phyloP scores from a whole-genome alignment of 768 basidiomycete genomes.

The Suillus hirtellus region DNA sequence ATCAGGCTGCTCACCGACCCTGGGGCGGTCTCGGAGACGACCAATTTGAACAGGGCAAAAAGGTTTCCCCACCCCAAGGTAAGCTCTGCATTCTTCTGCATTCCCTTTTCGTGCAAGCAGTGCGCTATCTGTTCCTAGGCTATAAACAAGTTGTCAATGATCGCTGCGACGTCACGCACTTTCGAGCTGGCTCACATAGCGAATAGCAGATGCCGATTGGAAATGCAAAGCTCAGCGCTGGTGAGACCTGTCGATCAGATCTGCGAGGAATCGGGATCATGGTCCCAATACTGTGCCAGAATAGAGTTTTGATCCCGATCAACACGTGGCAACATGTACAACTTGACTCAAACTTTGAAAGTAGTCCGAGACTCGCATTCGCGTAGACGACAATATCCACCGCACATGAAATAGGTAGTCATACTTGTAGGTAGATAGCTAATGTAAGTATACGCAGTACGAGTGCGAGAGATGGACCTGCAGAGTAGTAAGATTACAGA shows the following conservation, averaged over 20 bases:
- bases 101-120: not conserved
- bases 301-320: not conserved
- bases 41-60: not conserved
- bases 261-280: not conserved
- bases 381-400: not conserved
- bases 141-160: not conserved
- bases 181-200: too few species aligned
- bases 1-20: not conserved
- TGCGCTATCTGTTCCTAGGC: not conserved
- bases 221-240: not conserved
- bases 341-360: not conserved
- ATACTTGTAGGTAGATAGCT: conserved; percentile 12
- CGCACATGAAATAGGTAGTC: conserved; percentile 6
- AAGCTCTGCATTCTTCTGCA: not conserved
- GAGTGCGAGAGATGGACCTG: conserved; percentile 7
- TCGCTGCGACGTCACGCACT: conserved; percentile 1
- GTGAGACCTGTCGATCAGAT: conserved; percentile 3
- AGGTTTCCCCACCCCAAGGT: not conserved
- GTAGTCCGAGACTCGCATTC: not conserved
- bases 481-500: conserved; percentile 3
- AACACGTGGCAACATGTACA: not conserved
- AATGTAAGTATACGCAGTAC: conserved; percentile 15
- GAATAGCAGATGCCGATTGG: not conserved
- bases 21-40: not conserved
- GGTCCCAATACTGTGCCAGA: not conserved